Evolutionary conservation across 2,329 filamentous ascomycete genomes (phyloP), one percentile per base, ranked within the genome.

Genomic region (Talaromyces sp.): DNA sequence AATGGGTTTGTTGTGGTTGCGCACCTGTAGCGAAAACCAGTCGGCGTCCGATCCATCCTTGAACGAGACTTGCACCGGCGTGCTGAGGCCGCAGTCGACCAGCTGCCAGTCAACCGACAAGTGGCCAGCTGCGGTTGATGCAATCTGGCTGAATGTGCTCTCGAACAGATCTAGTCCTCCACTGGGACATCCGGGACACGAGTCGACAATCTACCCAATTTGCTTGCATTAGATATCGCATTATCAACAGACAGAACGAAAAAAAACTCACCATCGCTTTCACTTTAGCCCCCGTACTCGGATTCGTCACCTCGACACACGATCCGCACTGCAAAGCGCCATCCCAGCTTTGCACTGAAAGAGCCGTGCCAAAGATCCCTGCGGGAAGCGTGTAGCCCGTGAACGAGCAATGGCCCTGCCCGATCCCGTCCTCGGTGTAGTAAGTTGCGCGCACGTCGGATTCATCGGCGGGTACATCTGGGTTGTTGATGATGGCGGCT

Each of bases 1-100:
- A 47, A 89, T 80, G 16, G 80, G 78, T 63, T 83, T 78, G 70
- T 87, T 87, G 68, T 83, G 76, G 73, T 89, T 88, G 68, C 87
- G 78, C 51, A 89, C 85, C 72, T 89, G 87, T 79, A 87, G 86
- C 55, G 79, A 80, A 75, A 86, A 85, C 82, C 83, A 85, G 71
- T 80, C 79, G 33, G 73, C 69, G 4, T 79, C 82, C 3, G 78
- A 69, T 5, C 72, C 73, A 16, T 70, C 75, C 70, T 86, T 85
- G 74, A 83, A 83, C 71, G 81, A 79, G 28, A 86, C 75, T 53
- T 76, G 66, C 9, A 86, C 72, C 1, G 82, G 79, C 0, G 75
- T 72, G 55, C 77, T 77, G 68, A 85, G 82, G 51, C 79, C 81
- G 67, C 84, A 86, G 23, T 78, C 68, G 10, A 84, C 78, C 63